Evolutionary conservation across 345 rosid genomes (phyloP).

Genomic region (Clarkia xantiana): DNA sequence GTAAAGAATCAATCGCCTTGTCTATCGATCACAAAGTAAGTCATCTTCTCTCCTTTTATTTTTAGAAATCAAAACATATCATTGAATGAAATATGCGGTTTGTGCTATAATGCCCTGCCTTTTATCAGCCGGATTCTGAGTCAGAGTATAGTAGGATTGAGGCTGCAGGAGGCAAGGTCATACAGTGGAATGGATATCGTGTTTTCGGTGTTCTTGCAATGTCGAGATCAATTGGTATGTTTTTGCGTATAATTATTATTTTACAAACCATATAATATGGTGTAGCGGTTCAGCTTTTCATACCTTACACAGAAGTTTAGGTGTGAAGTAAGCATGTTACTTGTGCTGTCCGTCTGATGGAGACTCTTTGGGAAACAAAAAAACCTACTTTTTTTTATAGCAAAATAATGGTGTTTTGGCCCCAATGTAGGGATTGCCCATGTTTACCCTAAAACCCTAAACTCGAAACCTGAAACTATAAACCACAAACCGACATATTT

Average conservation of each 20-base stretch:
- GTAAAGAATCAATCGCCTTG: constrained; percentile 64
- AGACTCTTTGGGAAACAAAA: no score
- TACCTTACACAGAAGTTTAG: no score
- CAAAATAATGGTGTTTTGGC: no score
- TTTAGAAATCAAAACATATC: not conserved
- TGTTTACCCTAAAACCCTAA: no score
- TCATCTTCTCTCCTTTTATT: not conserved
- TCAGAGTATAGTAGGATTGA: constrained; percentile 82
- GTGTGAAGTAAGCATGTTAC: no score
- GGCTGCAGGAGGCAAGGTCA: constrained; percentile 85
- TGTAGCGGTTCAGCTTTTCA: no score
- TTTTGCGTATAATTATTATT: no score
- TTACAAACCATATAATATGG: no score
- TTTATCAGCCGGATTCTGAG: constrained; percentile 61
- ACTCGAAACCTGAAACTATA: no score
- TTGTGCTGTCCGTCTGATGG: no score
- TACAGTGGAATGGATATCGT: constrained; percentile 89
- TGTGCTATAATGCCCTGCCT: not conserved
- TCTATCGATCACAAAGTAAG: constrained; percentile 86
- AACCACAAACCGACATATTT: not conserved
- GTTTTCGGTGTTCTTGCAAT: constrained; percentile 93
- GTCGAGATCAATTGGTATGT: constrained; percentile 89
- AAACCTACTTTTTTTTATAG: no score
- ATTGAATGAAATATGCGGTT: not conserved
- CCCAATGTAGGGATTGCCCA: no score